These are phyloP conservation scores for Thalassiosira mediterranea DNA, from an alignment of 352 stramenopile genomes.

Conservation along the genomic window DNA sequence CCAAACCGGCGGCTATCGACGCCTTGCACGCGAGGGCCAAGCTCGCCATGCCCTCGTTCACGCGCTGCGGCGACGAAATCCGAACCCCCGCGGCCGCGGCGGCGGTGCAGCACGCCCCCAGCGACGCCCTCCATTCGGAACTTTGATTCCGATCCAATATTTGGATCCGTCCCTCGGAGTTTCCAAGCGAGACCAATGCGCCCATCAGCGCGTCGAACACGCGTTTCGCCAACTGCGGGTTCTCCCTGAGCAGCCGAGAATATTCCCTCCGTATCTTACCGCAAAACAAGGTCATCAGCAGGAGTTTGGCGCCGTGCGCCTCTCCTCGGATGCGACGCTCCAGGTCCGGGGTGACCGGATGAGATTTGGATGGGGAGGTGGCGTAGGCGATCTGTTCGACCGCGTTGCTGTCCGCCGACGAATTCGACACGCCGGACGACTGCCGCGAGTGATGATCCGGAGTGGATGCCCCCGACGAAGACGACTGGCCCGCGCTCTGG, in stretches of 20 bases:
- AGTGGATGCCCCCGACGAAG: neutral
- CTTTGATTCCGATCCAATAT: neutral
- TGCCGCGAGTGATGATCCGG: conserved; percentile 3
- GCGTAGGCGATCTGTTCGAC: conserved; percentile 18
- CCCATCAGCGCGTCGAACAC: conserved; percentile 16
- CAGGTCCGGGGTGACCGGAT: neutral
- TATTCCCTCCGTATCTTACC: conserved; percentile 26
- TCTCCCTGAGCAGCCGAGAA: conserved; percentile 7
- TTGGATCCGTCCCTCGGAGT: neutral
- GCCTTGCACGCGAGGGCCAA: conserved; percentile 8
- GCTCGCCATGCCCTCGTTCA: conserved; percentile 9
- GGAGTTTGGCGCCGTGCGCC: conserved; percentile 15
- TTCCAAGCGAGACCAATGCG: conserved; percentile 12
- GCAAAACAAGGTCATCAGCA: conserved; percentile 21
- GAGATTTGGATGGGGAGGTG: conserved; percentile 2
- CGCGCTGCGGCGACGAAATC: conserved; percentile 3
- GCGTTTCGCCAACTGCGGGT: conserved; percentile 2
- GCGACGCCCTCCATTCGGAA: conserved; percentile 1
- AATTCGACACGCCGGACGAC: neutral
- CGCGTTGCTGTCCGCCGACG: conserved; percentile 1
- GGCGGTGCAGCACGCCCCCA: conserved; percentile 11
- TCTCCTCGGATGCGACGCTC: conserved; percentile 19
- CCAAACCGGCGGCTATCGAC: conserved; percentile 17
- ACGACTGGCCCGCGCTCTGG: neutral
- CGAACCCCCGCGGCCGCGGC: conserved; percentile 12